phyloP scores from a whole-genome alignment of 371 early-diverging fungal genomes.

The Actinomucor elegans region DNA sequence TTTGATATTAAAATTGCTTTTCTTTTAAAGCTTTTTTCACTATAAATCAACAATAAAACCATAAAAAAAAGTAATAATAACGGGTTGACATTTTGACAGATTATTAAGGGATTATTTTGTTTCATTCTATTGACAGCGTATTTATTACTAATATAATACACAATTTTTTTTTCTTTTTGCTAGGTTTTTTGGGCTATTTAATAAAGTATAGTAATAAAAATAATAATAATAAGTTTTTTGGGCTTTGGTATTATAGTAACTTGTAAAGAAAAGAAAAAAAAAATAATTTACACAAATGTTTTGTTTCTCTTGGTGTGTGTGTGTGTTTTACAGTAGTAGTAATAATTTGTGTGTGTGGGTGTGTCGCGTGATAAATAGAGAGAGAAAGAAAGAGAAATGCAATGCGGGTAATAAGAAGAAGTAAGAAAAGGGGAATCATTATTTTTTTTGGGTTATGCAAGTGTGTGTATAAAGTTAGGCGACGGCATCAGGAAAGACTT shows the following conservation, averaged over 20 bases:
- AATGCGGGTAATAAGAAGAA: not conserved
- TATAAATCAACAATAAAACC: no score
- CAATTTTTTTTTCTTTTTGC: no score
- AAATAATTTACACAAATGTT: constrained; percentile 2
- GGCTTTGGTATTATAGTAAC: no score
- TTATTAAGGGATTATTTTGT: no score
- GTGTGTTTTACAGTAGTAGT: no score
- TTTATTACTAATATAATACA: no score
- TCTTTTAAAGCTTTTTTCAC: no score
- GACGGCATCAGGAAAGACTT: constrained; percentile 40
- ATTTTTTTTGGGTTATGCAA: not conserved
- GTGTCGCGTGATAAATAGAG: not conserved
- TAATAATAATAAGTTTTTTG: constrained; percentile 2
- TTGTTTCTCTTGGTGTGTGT: not conserved
- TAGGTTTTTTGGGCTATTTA: not conserved
- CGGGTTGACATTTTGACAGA: no score
- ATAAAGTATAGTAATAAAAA: not conserved
- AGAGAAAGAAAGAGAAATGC: not conserved
- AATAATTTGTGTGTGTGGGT: not conserved
- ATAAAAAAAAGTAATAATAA: no score
- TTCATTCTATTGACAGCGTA: no score
- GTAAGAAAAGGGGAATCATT: not conserved
- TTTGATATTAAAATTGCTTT: no score
- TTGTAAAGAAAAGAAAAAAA: constrained; percentile 1
- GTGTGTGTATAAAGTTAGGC: constrained; percentile 4